Base-by-base conservation (phyloP, 1,284 basidiomycete genomes). In the Tilletia caries region DNA sequence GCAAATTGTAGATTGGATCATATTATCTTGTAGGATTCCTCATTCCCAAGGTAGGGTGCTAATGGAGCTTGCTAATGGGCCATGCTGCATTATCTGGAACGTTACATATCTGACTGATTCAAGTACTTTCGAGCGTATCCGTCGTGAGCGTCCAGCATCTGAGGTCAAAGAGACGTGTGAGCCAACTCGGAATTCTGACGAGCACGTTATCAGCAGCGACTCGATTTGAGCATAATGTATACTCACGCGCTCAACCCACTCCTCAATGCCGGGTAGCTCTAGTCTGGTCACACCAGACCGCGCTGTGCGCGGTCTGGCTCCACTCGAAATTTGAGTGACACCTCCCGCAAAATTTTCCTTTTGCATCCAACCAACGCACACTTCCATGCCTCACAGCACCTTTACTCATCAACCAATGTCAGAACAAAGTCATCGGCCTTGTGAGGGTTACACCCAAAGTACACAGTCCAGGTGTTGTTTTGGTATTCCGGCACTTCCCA, bases 61-160 rank as follows among this genome's bases (percentile, higher is more conserved):
- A 44, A n/a, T n/a, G n/a, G n/a, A 41, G 37, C 15, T 41, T 41
- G 37, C 37, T 41, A 41, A 41, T 41, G 37, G 37, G 15, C 15
- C 37, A 41, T 41, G 37, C 37, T 41, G 37, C 37, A 41, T n/a
- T n/a, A n/a, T n/a, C n/a, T n/a, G 15, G 23, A 15, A 27, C 52
- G 52, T 8, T 58, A 15, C 12, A 13, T 13, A 6, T 58, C 52
- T 20, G 20, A 23, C 27, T 34, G 18, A 10, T 62, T 23, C 13
- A 62, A 5, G 32, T 32, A 62, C 29, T 20, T 33, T 10, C 58
- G 58, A 33, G 58, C 58, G 18, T 62, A 62, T 13, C 32, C 58
- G 32, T 29, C 32, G 29, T 62, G 58, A 23, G 58, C 58, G n/a
- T 62, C 58, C 27, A 62, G 32, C 27, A 62, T 62, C 52, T 54